phyloP scores from a whole-genome alignment of 495 filamentous ascomycete species.

The Parathielavia hyrcaniae region DNA sequence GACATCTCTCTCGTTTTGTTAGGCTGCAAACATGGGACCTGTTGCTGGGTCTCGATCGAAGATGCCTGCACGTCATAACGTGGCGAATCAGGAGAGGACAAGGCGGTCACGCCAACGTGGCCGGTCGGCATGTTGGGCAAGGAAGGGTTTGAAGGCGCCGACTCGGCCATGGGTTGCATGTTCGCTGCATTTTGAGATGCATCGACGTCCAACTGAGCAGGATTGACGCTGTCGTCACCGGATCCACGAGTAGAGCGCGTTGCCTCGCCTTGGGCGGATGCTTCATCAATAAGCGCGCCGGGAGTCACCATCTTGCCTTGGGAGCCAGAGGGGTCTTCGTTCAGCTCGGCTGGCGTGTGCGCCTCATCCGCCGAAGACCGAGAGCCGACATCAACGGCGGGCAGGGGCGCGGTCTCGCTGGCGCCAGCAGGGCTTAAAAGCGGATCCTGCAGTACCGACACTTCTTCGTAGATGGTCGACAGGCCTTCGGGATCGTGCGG shows the following conservation, averaged over 20 bases:
- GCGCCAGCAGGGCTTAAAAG: neutral
- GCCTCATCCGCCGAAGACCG: neutral
- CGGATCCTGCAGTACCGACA: conserved; percentile 1
- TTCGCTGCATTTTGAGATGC: neutral
- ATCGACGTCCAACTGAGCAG: neutral
- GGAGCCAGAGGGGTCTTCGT: neutral
- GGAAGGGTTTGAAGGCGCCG: neutral
- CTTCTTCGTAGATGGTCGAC: conserved; percentile 31
- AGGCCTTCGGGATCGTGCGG: conserved; percentile 27
- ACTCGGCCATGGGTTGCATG: neutral
- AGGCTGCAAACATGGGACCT: neutral
- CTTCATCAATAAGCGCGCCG: neutral
- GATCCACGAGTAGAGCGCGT: neutral
- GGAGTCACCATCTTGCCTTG: neutral
- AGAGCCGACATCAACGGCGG: neutral
- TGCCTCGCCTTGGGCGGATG: neutral
- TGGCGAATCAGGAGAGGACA: conserved; percentile 24
- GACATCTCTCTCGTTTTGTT: no score
- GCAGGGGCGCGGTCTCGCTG: neutral
- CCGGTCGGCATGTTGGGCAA: conserved; percentile 3
- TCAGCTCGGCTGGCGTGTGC: neutral
- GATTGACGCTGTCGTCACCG: neutral
- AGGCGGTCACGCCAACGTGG: conserved; percentile 18
- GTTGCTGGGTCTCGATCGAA: neutral
- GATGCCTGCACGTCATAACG: neutral